phyloP scores from a whole-genome alignment of 768 basidiomycete species.

The Mycena belliarum region DNA sequence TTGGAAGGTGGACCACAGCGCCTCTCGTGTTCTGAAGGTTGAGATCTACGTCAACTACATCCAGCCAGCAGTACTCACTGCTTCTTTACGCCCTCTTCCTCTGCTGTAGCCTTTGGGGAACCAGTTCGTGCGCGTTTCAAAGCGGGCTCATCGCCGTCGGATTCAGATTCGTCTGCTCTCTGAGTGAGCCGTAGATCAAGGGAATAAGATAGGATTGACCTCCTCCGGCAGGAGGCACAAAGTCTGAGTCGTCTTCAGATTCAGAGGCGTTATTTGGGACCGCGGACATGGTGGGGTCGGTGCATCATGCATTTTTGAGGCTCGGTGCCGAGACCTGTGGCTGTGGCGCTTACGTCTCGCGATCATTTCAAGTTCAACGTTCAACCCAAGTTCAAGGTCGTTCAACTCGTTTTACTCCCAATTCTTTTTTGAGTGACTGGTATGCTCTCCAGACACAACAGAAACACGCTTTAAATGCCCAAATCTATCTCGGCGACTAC shows the following conservation, averaged over 20 bases:
- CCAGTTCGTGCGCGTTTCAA: slow-evolving; percentile 36
- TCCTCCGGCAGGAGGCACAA: slow-evolving; percentile 53
- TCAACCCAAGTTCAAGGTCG: no score
- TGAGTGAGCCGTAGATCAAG: neutral
- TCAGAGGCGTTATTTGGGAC: slow-evolving; percentile 39
- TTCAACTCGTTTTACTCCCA: no score
- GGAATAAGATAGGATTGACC: slow-evolving; percentile 25
- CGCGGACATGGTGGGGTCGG: slow-evolving; percentile 1
- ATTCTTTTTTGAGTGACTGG: no score
- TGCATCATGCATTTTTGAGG: neutral
- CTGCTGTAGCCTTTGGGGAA: slow-evolving; percentile 27
- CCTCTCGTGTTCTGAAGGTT: slow-evolving; percentile 53
- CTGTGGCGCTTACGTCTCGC: neutral
- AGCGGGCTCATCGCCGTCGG: slow-evolving; percentile 39
- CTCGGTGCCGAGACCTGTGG: neutral
- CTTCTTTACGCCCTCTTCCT: slow-evolving; percentile 45
- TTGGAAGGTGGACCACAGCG: slow-evolving; percentile 70
- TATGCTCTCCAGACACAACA: no score
- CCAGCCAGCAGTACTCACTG: slow-evolving; percentile 35
- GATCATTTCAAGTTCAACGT: neutral
- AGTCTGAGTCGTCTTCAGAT: slow-evolving; percentile 73
- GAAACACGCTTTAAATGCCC: no score
- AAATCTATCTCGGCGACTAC: no score
- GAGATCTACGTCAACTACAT: neutral
- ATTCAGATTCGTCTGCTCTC: slow-evolving; percentile 34